Evolutionary conservation across 2,329 filamentous ascomycete species (phyloP).

Genomic region (Onygenales sp.): DNA sequence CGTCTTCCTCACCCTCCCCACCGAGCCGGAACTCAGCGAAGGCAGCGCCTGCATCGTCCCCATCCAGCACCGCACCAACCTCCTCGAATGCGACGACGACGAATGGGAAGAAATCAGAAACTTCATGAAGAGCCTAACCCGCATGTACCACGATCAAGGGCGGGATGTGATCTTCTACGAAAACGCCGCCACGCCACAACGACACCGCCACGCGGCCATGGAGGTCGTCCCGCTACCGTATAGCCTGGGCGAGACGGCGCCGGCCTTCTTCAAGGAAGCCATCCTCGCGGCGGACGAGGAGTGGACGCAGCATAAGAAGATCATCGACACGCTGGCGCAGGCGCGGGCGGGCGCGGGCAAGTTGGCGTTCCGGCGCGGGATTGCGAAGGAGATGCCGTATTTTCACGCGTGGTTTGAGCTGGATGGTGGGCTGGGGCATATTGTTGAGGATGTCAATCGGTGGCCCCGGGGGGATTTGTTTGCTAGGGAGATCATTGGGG

Average conservation of each 20-base stretch:
- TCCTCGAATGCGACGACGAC: conserved; percentile 96
- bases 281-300: conserved; percentile 82
- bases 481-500: conserved; percentile 81
- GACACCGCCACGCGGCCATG: conserved; percentile 76
- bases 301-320: conserved; percentile 90
- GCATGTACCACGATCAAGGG: conserved; percentile 89
- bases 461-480: conserved; percentile 94
- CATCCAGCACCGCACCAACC: conserved; percentile 73
- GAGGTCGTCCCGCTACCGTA: conserved; percentile 81
- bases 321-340: conserved; percentile 69
- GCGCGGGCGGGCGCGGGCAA: conserved; percentile 60
- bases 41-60: conserved; percentile 84
- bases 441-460: conserved; percentile 73
- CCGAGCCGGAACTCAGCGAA: conserved; percentile 75
- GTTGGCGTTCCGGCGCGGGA: conserved; percentile 66
- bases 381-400: conserved; percentile 96
- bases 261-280: conserved; percentile 91
- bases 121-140: conserved; percentile 93
- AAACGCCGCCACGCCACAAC: conserved; percentile 74
- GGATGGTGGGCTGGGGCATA: conserved; percentile 83
- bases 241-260: conserved; percentile 79
- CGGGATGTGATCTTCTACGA: conserved; percentile 95
- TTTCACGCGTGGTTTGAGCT: conserved; percentile 95
- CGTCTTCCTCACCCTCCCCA: conserved; percentile 78
- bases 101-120: conserved; percentile 99